phyloP scores from a whole-genome alignment of 1,284 basidiomycete genomes.

The Microstroma glucosiphilum region DNA sequence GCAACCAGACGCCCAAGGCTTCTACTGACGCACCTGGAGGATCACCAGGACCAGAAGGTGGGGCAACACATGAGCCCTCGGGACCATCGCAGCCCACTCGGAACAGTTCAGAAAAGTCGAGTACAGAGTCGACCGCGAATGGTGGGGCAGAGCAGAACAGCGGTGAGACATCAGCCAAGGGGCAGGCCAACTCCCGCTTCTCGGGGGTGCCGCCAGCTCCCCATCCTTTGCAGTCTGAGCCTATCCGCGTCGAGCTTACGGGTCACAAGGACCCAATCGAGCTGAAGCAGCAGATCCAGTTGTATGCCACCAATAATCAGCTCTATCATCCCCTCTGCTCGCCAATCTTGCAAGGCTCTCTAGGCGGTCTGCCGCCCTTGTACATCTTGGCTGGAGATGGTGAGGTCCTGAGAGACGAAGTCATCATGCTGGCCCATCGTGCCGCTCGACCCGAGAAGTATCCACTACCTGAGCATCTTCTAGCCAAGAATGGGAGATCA shows the following conservation, averaged over 20 bases:
- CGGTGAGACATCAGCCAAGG: background rate
- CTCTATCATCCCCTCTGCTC: slow-evolving; percentile 79
- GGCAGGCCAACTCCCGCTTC: background rate
- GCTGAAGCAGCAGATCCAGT: slow-evolving; percentile 64
- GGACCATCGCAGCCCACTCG: background rate
- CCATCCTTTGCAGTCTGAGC: slow-evolving; percentile 29
- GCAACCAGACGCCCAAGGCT: too few relatives aligned
- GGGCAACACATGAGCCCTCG: background rate
- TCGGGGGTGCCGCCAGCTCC: slow-evolving; percentile 22
- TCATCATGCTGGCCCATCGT: slow-evolving; percentile 77
- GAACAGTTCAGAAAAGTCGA: background rate
- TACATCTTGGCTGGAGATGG: slow-evolving; percentile 75
- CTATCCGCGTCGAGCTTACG: slow-evolving; percentile 22
- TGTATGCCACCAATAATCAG: slow-evolving; percentile 81
- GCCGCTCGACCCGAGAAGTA: slow-evolving; percentile 76
- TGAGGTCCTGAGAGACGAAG: slow-evolving; percentile 83
- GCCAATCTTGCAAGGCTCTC: slow-evolving; percentile 64
- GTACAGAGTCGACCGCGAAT: background rate
- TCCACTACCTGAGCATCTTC: slow-evolving; percentile 61
- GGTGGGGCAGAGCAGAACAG: background rate
- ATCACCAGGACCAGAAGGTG: background rate
- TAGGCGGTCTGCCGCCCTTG: slow-evolving; percentile 84
- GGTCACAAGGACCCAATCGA: slow-evolving; percentile 22
- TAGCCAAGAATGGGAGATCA: slow-evolving; percentile 53
- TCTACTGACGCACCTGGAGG: too few relatives aligned